These are phyloP conservation scores for Coemansia sp. DNA, from an alignment of 192 early-diverging fungal genomes.

Conservation along the genomic window DNA sequence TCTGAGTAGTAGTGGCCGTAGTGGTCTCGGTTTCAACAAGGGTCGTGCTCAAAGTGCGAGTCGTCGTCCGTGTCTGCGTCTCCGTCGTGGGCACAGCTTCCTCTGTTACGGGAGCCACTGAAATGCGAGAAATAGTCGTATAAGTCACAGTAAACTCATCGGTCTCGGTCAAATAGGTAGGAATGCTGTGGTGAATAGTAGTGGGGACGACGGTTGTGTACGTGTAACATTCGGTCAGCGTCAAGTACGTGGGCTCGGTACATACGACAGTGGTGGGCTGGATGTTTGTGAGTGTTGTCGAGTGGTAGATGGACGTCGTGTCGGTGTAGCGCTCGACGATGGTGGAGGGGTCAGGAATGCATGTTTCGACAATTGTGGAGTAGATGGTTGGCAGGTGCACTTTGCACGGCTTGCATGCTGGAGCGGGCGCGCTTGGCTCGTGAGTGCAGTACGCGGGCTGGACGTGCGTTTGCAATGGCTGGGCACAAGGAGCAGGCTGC, in stretches of 20 bases:
- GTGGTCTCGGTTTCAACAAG: slow-evolving; percentile 23
- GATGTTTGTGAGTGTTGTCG: slow-evolving; percentile 22
- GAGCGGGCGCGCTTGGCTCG: not conserved
- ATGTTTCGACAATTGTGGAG: slow-evolving; percentile 35
- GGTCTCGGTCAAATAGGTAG: slow-evolving; percentile 38
- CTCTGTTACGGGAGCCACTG: not conserved
- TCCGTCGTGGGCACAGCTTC: slow-evolving; percentile 14
- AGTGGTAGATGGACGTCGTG: slow-evolving; percentile 24
- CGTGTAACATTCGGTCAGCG: slow-evolving; percentile 30
- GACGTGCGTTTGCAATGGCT: slow-evolving; percentile 2
- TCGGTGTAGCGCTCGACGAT: slow-evolving; percentile 28
- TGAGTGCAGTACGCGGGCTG: not conserved
- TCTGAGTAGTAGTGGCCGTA: slow-evolving; percentile 15
- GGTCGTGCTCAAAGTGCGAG: slow-evolving; percentile 18
- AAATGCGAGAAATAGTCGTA: not conserved
- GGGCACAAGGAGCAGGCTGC: not conserved
- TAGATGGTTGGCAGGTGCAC: slow-evolving; percentile 25
- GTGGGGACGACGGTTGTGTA: slow-evolving; percentile 29
- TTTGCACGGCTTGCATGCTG: slow-evolving; percentile 8
- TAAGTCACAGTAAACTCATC: slow-evolving; percentile 14
- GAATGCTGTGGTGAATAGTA: slow-evolving; percentile 34
- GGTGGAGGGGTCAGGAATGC: slow-evolving; percentile 19
- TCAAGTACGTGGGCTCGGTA: slow-evolving; percentile 34
- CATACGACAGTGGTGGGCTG: slow-evolving; percentile 20
- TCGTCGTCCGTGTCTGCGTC: slow-evolving; percentile 16